Base-by-base conservation (phyloP, 331 rosid genomes). In the Rhamnella rubrinervis region DNA sequence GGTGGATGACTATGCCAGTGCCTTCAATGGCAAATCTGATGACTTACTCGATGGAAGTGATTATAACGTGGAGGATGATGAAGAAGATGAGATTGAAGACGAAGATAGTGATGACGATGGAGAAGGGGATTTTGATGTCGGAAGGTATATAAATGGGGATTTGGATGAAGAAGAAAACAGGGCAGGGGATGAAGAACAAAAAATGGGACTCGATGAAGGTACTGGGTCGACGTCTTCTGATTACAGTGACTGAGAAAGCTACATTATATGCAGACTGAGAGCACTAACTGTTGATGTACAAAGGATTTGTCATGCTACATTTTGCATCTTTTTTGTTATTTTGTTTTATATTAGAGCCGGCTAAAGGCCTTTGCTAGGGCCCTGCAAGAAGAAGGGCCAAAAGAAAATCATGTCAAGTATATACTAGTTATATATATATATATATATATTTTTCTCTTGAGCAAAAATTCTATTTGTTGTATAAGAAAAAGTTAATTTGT, bases 141-240 rank as follows among this genome's bases (percentile, higher is more conserved):
- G 80, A 40, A 75, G 71, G 38, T 82, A 66, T 71, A 75, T 80
- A 57, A 68, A 75, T 59, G 82, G 80, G 51, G 83, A 78, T 62
- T 77, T 75, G 1, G 84, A 84, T 25, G 65, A 61, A 25, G 84
- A 41, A 70, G 80, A 69, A 67, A 62, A 26, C 38, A 46, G 63
- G 39, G 64, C 61, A 14, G 85, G 63, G 26, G 81, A 70, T 63
- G 71, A 52, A 25, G 84, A 74, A 66, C 78, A 71, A 20, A 68
- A 44, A 58, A 61, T 70, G 73, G 79, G 67, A 51, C 60, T 23
- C 3, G 77, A 78, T 59, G 57, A 44, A 61, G 73, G 61, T 37
- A n/a, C 62, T n/a, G 74, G 7, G 52, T 78, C 81, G 18, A 21
- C 82, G 40, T 80, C 90, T 68, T 89, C 82, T 37, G 83, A 76